Conservation (phyloP, 2,329 filamentous ascomycete genomes). For the Calonectria hongkongensis region DNA sequence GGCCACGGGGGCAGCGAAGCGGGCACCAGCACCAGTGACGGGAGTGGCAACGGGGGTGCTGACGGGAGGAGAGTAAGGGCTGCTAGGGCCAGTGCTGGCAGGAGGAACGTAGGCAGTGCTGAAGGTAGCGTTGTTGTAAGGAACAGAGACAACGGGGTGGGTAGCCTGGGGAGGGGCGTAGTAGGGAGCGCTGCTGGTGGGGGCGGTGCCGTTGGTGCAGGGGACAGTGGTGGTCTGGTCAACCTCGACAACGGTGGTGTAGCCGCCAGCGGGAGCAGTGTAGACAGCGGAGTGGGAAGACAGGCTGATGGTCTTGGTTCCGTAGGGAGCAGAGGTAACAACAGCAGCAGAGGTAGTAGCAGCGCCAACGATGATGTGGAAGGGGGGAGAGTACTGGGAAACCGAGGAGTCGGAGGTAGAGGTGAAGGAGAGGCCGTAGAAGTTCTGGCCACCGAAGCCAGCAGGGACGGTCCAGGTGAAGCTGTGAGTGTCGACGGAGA, state of each 20-base stretch:
- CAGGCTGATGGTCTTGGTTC: constrained; percentile 57
- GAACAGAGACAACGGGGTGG: constrained; percentile 35
- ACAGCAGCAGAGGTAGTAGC: constrained; percentile 51
- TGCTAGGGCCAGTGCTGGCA: constrained; percentile 45
- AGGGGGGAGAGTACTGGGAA: constrained; percentile 80
- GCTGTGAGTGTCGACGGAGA: constrained; percentile 66
- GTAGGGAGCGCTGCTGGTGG: constrained; percentile 34
- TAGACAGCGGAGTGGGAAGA: constrained; percentile 43
- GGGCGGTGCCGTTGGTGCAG: constrained; percentile 48
- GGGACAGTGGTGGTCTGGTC: constrained; percentile 48
- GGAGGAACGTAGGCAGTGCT: constrained; percentile 53
- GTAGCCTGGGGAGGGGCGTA: constrained; percentile 39
- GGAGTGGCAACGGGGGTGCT: constrained; percentile 23
- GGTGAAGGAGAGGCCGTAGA: constrained; percentile 76
- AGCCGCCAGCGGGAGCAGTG: constrained; percentile 33
- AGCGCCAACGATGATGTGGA: constrained; percentile 66
- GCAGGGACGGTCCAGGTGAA: constrained; percentile 72
- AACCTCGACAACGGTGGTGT: constrained; percentile 52
- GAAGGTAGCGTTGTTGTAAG: constrained; percentile 33
- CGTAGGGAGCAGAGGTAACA: constrained; percentile 36
- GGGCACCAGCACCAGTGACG: constrained; percentile 53
- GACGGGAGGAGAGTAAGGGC: constrained; percentile 47
- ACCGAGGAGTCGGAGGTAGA: constrained; percentile 66
- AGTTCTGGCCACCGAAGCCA: constrained; percentile 64
- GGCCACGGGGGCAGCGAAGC: constrained; percentile 62